Evolutionary conservation across 2,329 filamentous ascomycete genomes (phyloP).

Genomic region (Xylariomycetidae sp.): DNA sequence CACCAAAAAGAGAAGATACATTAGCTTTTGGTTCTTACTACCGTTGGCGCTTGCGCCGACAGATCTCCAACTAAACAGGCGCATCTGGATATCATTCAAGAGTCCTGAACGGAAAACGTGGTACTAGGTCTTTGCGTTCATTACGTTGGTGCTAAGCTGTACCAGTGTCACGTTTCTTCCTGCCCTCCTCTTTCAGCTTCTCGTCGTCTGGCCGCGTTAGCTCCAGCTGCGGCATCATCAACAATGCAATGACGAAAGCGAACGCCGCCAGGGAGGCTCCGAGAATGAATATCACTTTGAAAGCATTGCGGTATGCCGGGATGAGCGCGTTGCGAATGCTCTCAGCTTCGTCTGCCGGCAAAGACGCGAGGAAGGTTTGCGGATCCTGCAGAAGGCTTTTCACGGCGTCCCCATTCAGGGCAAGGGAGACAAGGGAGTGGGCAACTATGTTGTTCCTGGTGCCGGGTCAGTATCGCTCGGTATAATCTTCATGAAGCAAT

Average conservation of each 20-base stretch:
- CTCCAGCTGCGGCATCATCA: conserved; percentile 34
- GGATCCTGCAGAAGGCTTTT: conserved; percentile 29
- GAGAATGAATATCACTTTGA: conserved; percentile 33
- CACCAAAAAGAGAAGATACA: too few relatives aligned
- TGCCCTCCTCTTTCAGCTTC: conserved; percentile 20
- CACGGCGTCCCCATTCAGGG: conserved; percentile 14
- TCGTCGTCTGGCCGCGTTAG: conserved; percentile 31
- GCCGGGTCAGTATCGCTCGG: background rate
- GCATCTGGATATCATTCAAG: too few relatives aligned
- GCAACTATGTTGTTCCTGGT: conserved; percentile 32
- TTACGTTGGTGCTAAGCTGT: too few relatives aligned
- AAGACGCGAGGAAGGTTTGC: conserved; percentile 23
- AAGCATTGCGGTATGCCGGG: conserved; percentile 31
- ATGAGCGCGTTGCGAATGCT: conserved; percentile 25
- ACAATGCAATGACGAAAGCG: conserved; percentile 31
- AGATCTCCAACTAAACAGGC: too few relatives aligned
- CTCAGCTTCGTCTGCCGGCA: conserved; percentile 24
- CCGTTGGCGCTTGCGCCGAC: too few relatives aligned
- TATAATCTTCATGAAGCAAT: background rate
- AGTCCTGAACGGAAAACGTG: too few relatives aligned
- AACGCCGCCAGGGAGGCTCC: conserved; percentile 29
- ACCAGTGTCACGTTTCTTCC: too few relatives aligned
- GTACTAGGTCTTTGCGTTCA: too few relatives aligned
- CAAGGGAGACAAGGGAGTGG: conserved; percentile 21
- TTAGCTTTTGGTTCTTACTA: too few relatives aligned